These are phyloP conservation scores for Penicillium frequentans DNA, from an alignment of 2,329 filamentous ascomycete genomes.

Conservation along the genomic window DNA sequence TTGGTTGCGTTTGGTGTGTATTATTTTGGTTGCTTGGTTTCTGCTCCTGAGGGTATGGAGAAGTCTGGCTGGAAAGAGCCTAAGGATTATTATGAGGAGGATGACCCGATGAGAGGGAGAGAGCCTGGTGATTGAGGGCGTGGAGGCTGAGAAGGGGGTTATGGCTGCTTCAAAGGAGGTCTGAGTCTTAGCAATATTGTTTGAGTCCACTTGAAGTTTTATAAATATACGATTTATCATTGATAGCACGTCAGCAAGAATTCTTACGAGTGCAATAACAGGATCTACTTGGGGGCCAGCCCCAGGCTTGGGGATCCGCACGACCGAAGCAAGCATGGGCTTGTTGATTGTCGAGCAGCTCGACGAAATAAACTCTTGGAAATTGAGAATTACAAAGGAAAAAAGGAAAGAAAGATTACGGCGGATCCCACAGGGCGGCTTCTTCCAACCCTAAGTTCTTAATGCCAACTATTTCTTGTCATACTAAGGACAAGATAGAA, in stretches of 20 bases:
- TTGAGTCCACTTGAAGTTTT: neutral
- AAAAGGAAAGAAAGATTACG: too few species aligned
- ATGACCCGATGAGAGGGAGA: slow-evolving; percentile 7
- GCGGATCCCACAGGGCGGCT: too few species aligned
- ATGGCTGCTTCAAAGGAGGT: neutral
- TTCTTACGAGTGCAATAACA: too few species aligned
- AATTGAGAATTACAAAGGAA: too few species aligned
- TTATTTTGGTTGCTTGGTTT: slow-evolving; percentile 8
- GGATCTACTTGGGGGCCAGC: too few species aligned
- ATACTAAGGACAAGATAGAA: too few species aligned
- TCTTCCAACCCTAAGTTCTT: too few species aligned
- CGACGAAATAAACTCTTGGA: too few species aligned
- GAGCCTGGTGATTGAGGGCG: neutral
- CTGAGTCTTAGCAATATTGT: neutral
- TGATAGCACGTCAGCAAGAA: neutral
- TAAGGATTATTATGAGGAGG: slow-evolving; percentile 35
- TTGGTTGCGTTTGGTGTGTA: slow-evolving; percentile 20
- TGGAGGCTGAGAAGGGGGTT: neutral
- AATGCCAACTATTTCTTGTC: too few species aligned
- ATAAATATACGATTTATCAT: neutral
- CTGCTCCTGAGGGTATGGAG: slow-evolving; percentile 7
- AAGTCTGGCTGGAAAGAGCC: slow-evolving; percentile 35
- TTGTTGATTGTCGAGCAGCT: too few species aligned
- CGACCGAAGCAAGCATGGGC: too few species aligned
- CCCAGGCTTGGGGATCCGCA: too few species aligned